Evolutionary conservation across 305 asterid genomes (phyloP).

Genomic region (Petunia hybrid): DNA sequence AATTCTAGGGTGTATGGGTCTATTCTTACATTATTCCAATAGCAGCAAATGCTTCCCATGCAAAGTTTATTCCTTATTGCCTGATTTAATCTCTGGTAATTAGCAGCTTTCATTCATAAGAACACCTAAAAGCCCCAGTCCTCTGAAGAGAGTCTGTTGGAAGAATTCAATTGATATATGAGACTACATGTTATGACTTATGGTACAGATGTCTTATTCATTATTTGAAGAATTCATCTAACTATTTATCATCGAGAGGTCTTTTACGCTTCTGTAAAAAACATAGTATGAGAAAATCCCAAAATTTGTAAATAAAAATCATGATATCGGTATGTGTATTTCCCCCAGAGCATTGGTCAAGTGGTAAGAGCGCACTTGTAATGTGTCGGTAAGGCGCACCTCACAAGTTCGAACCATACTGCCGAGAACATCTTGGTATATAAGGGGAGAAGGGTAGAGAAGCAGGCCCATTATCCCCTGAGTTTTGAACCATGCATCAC

Average conservation of each 20-base stretch:
- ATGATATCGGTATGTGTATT: not conserved
- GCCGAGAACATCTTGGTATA: too few relatives aligned
- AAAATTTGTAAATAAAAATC: not conserved
- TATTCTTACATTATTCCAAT: not conserved
- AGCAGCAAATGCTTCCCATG: not conserved
- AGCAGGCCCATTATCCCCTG: too few relatives aligned
- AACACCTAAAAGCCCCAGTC: not conserved
- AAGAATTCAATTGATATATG: not conserved
- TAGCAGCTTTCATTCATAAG: not conserved
- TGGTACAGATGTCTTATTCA: not conserved
- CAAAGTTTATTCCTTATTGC: not conserved
- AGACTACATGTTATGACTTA: not conserved
- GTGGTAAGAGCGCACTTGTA: too few relatives aligned
- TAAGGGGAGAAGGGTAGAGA: too few relatives aligned
- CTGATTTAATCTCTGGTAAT: not conserved
- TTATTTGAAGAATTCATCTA: not conserved
- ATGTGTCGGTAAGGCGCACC: too few relatives aligned
- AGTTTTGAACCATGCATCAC: too few relatives aligned
- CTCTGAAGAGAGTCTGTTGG: not conserved
- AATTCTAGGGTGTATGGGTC: constrained; percentile 10
- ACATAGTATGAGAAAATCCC: not conserved
- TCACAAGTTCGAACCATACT: too few relatives aligned
- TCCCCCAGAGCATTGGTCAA: too few relatives aligned
- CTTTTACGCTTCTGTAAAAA: not conserved
- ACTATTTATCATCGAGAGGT: not conserved